A percentile compares a stretch with the other conserved stretches of the same genome.
These are phyloP conservation scores for Parascedosporium putredinis DNA, from an alignment of 2,329 filamentous ascomycete species.

Conservation along the genomic window DNA sequence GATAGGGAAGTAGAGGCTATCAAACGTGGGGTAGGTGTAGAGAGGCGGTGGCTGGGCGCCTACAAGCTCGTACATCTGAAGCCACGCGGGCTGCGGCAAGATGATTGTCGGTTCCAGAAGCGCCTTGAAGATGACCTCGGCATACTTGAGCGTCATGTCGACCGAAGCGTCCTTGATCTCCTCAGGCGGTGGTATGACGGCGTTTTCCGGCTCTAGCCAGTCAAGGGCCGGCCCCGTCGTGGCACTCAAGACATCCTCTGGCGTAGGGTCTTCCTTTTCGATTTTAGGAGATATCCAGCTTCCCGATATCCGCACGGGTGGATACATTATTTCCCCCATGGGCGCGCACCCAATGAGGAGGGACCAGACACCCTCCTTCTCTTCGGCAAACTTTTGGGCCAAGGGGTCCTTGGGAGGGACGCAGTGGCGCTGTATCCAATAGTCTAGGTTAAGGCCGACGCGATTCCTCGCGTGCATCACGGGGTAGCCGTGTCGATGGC, in stretches of 20 bases:
- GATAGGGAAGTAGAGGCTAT: conserved; percentile 47
- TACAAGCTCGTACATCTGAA: conserved; percentile 49
- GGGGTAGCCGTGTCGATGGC: conserved; percentile 59
- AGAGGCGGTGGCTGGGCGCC: conserved; percentile 31
- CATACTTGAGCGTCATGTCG: conserved; percentile 47
- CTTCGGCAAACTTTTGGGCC: conserved; percentile 26
- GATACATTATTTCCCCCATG: conserved; percentile 34
- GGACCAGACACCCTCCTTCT: conserved; percentile 48
- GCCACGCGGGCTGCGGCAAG: conserved; percentile 54
- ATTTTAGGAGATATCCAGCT: conserved; percentile 62
- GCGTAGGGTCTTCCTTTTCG: conserved; percentile 42
- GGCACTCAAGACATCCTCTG: conserved; percentile 27
- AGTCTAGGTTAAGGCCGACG: conserved; percentile 63
- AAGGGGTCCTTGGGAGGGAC: conserved; percentile 26
- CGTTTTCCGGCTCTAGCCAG: conserved; percentile 64
- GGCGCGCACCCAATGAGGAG: conserved; percentile 56
- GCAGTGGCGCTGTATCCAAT: conserved; percentile 59
- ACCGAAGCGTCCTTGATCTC: conserved; percentile 20
- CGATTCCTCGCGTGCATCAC: conserved; percentile 57
- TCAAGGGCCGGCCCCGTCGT: conserved; percentile 38
- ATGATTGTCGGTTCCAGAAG: conserved; percentile 65
- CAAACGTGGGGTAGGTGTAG: conserved; percentile 40
- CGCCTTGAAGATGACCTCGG: conserved; percentile 65
- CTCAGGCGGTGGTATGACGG: conserved; percentile 39
- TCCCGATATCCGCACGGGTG: conserved; percentile 59